Base-by-base conservation (phyloP, 2,329 filamentous ascomycete species). In the Hawksworthiomyces lignivorus region DNA sequence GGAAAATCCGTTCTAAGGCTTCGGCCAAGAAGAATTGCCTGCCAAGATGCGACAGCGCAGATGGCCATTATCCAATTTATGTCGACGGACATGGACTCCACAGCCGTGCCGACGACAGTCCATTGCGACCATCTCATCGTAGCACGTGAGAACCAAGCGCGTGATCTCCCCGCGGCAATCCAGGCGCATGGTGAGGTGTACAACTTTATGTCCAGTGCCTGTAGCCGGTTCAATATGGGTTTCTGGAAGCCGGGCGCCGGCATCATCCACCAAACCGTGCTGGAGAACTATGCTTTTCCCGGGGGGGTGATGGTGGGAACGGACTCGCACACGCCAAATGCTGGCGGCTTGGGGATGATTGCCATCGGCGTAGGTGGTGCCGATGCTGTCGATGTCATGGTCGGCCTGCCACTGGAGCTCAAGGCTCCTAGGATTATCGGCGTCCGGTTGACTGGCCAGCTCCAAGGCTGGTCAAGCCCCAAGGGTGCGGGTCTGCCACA, bases 61-160 rank as follows among this genome's bases (percentile, higher is more conserved):
- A 98, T 98, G 92, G 92, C 92, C 52, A 95, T 98, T 55, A 77
- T 98, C 46, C 92, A 98, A 74, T 98, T 98, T 78, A 98, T 98
- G 89, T 95, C 87, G 43, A 90, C 92, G 48, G 90, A 90, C 64
- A 90, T 98, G 87, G 85, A 87, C 53, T 82, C 84, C 19, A 92
- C 97, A 48, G 89, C 89, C 50, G 97, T 94, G 58, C 92, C 92
- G 39, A 81, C 84, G 56, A 97, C 90, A 37, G 90, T 98, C 50
- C 92, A 98, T 80, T 97, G 92, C 64, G 92, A 98, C 68, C 92
- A 98, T 72, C 80, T 98, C 76, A 98, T 98, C 67, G 90, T 97
- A 76, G 92, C 90, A 48, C 90, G 97, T 70, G 63, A 90, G 58
- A 92, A 92, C 62, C 89, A 89, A 56, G 80, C 75, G 51, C 92